These are phyloP conservation scores for Mycena vulgaris DNA, from an alignment of 768 basidiomycete species.

Conservation along the genomic window DNA sequence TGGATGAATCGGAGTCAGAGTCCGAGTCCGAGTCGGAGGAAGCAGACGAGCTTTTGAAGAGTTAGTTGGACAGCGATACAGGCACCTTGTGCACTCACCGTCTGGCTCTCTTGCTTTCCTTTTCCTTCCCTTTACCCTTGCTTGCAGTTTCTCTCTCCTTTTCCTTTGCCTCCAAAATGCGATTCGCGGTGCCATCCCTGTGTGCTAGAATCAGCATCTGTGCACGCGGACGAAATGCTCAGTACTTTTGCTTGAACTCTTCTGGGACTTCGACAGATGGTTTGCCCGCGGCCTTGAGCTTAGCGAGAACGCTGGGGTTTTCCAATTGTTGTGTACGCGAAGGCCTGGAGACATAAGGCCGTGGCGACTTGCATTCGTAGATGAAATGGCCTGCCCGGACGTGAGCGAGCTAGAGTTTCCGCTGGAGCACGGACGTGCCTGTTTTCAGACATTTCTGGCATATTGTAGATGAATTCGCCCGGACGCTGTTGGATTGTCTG, in stretches of 20 bases:
- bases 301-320: slow-evolving; percentile 77
- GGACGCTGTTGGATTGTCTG: slow-evolving; percentile 70
- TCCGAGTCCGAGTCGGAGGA: slow-evolving; percentile 59
- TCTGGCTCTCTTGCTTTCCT: slow-evolving; percentile 56
- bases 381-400: slow-evolving; percentile 83
- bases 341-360: slow-evolving; percentile 91
- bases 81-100: slow-evolving; percentile 46
- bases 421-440: slow-evolving; percentile 58
- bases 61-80: slow-evolving; percentile 10
- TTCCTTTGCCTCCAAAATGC: slow-evolving; percentile 87
- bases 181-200: slow-evolving; percentile 87
- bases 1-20: slow-evolving; percentile 53
- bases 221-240: slow-evolving; percentile 30
- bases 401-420: neutral
- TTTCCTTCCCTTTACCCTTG: slow-evolving; percentile 51
- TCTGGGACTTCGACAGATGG: slow-evolving; percentile 91
- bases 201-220: slow-evolving; percentile 16
- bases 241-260: slow-evolving; percentile 89
- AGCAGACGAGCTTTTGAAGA: slow-evolving; percentile 43
- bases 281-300: slow-evolving; percentile 78
- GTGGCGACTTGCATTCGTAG: slow-evolving; percentile 87
- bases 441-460: slow-evolving; percentile 88
- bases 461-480: slow-evolving; percentile 75
- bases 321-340: slow-evolving; percentile 90
- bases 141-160: slow-evolving; percentile 72